Evolutionary conservation across 2,329 filamentous ascomycete species (phyloP).

Genomic region (Penicillium janthinellum): DNA sequence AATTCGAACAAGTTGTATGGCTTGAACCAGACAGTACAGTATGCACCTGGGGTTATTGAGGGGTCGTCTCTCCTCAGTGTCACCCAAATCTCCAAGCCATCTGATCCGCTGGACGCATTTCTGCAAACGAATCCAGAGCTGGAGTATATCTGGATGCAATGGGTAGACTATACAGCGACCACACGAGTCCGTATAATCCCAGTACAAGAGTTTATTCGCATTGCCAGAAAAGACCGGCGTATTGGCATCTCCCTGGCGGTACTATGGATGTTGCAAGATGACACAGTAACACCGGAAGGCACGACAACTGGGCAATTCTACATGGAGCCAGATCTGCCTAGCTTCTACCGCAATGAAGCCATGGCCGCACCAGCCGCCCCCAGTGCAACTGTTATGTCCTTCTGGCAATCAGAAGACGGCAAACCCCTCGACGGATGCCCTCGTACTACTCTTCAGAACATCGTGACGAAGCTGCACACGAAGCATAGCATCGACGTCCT

Average conservation of each 20-base stretch:
- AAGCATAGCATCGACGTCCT: constrained; percentile 61
- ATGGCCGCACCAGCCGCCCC: constrained; percentile 45
- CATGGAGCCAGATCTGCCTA: constrained; percentile 66
- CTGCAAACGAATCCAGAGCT: constrained; percentile 53
- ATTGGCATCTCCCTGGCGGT: constrained; percentile 66
- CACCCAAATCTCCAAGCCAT: constrained; percentile 9
- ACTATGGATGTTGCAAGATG: constrained; percentile 69
- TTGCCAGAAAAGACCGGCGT: constrained; percentile 50
- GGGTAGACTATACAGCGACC: constrained; percentile 75
- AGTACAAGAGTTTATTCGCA: constrained; percentile 56
- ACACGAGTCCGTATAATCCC: constrained; percentile 69
- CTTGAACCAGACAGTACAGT: constrained; percentile 50
- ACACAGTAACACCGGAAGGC: constrained; percentile 56
- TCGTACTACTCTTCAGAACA: constrained; percentile 60
- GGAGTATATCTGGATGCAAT: constrained; percentile 73
- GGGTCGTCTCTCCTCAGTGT: neutral
- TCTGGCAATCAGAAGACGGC: constrained; percentile 63
- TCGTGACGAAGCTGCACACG: constrained; percentile 55
- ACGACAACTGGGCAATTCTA: constrained; percentile 66
- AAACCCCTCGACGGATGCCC: constrained; percentile 62
- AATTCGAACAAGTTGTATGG: constrained; percentile 77
- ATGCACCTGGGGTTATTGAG: constrained; percentile 12
- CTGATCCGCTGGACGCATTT: constrained; percentile 49
- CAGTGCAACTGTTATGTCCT: constrained; percentile 67
- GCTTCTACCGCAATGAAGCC: constrained; percentile 61